Evolutionary conservation across 2,329 filamentous ascomycete species (phyloP).

Genomic region (Teratosphaeria destructans): DNA sequence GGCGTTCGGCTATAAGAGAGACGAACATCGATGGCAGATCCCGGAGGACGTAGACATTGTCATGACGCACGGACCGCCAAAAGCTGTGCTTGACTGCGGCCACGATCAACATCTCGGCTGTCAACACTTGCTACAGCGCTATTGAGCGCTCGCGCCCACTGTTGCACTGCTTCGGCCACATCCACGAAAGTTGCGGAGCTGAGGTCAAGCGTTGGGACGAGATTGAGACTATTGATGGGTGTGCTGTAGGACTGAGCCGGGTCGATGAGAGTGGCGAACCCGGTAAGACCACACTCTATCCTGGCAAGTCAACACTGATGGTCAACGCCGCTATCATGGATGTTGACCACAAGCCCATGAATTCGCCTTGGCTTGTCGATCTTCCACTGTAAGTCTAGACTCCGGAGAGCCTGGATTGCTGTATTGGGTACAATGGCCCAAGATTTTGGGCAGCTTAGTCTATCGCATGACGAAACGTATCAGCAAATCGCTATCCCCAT

Average conservation of each 20-base stretch:
- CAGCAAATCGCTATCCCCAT: too few species aligned
- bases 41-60: constrained; percentile 25
- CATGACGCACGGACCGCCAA: constrained; percentile 32
- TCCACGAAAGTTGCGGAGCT: constrained; percentile 50
- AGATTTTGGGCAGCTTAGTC: neutral
- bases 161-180: constrained; percentile 49
- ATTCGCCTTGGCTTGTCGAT: neutral
- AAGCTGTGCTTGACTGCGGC: constrained; percentile 18
- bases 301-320: neutral
- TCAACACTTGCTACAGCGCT: constrained; percentile 34
- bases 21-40: constrained; percentile 24
- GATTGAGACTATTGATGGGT: neutral
- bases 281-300: neutral
- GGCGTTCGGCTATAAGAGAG: constrained; percentile 43
- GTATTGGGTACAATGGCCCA: neutral
- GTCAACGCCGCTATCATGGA: neutral
- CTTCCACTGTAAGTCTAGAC: neutral
- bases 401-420: too few species aligned
- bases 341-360: neutral
- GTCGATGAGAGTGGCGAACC: neutral
- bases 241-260: neutral
- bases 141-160: constrained; percentile 34
- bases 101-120: constrained; percentile 30
- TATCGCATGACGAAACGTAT: neutral
- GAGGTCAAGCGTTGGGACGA: constrained; percentile 45